Conservation (phyloP, 2,329 filamentous ascomycete genomes). For the Aspergillus sp. region DNA sequence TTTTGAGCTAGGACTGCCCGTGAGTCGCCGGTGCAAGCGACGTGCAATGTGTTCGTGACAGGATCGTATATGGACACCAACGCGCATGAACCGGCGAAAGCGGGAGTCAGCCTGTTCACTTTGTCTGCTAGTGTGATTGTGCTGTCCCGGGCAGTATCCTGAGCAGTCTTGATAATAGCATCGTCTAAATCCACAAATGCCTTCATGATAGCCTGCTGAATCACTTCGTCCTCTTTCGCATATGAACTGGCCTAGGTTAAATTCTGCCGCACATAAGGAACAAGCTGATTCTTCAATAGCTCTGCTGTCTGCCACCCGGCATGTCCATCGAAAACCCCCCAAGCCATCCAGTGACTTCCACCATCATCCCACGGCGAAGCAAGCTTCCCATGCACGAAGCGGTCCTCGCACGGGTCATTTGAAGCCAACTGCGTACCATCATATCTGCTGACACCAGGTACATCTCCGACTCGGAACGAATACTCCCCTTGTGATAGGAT, state of each 20-base stretch:
- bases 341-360: slow-evolving; percentile 22
- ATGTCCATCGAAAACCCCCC: slow-evolving; percentile 38
- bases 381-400: slow-evolving; percentile 18
- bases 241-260: slow-evolving; percentile 8
- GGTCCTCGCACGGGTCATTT: slow-evolving; percentile 30
- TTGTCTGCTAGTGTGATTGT: no score
- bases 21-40: slow-evolving; percentile 61
- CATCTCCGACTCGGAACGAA: slow-evolving; percentile 10
- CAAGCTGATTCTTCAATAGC: slow-evolving; percentile 15
- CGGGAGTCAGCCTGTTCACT: slow-evolving; percentile 9
- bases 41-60: slow-evolving; percentile 44
- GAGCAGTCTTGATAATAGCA: no score
- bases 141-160: no score
- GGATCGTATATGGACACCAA: slow-evolving; percentile 57
- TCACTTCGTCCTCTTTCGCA: slow-evolving; percentile 4
- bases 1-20: slow-evolving; percentile 52
- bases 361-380: slow-evolving; percentile 14
- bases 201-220: slow-evolving; percentile 16
- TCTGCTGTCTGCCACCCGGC: slow-evolving; percentile 19
- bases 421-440: slow-evolving; percentile 24
- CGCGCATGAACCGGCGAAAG: slow-evolving; percentile 53
- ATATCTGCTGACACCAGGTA: slow-evolving; percentile 17
- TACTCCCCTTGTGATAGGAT: slow-evolving; percentile 17
- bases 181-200: no score
- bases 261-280: slow-evolving; percentile 14